Evolutionary conservation across 2,329 filamentous ascomycete genomes (phyloP).

Genomic region (Cordyceps cicadae): DNA sequence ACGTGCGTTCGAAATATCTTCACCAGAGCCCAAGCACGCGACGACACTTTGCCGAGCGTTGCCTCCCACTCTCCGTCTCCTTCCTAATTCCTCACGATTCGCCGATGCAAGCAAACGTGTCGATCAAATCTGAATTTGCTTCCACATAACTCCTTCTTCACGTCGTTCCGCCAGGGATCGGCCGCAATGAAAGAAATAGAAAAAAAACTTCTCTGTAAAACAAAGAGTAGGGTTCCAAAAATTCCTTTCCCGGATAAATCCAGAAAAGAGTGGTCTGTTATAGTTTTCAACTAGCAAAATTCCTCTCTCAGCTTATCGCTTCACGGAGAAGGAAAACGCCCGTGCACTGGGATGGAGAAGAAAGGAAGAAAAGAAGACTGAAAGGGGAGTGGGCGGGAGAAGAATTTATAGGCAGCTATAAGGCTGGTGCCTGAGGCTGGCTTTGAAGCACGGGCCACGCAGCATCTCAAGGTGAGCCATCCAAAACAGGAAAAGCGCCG

Average conservation of each 20-base stretch:
- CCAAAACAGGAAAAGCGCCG: not conserved
- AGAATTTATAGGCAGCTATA: slow-evolving; percentile 26
- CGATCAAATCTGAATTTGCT: no score
- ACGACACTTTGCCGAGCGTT: no score
- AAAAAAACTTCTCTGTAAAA: slow-evolving; percentile 15
- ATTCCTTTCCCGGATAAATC: slow-evolving; percentile 61
- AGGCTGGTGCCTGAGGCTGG: slow-evolving; percentile 10
- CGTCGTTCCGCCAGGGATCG: slow-evolving; percentile 25
- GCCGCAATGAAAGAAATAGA: slow-evolving; percentile 34
- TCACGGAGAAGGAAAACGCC: slow-evolving; percentile 54
- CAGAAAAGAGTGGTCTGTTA: slow-evolving; percentile 60
- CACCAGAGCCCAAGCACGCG: no score
- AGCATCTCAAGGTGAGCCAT: not conserved
- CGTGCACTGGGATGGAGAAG: slow-evolving; percentile 53
- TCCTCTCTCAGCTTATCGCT: slow-evolving; percentile 68
- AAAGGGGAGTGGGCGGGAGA: slow-evolving; percentile 19
- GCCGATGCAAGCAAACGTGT: not conserved
- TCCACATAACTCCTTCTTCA: slow-evolving; percentile 29
- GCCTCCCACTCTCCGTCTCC: no score
- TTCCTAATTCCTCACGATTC: not conserved
- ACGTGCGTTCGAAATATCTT: no score
- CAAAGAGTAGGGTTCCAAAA: slow-evolving; percentile 48
- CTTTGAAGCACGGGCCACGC: slow-evolving; percentile 1
- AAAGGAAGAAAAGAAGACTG: slow-evolving; percentile 33
- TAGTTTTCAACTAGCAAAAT: slow-evolving; percentile 88